These are phyloP conservation scores for Whalleya microplaca DNA, from an alignment of 2,329 filamentous ascomycete species.

Conservation along the genomic window DNA sequence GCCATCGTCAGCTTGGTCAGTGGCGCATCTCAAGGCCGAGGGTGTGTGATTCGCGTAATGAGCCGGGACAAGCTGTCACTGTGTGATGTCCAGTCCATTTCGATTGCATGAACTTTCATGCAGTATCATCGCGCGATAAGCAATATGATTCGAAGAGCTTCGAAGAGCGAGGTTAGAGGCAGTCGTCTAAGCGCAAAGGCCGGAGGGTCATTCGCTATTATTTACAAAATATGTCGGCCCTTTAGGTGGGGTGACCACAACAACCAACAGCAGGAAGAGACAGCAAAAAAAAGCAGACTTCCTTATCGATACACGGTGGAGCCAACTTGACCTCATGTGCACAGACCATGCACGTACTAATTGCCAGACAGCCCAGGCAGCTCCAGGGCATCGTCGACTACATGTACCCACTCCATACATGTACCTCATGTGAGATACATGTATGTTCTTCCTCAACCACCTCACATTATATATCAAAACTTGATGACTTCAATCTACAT, in stretches of 20 bases:
- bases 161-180: background rate
- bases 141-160: background rate
- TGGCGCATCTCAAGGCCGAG: constrained; percentile 12
- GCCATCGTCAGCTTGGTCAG: constrained; percentile 41
- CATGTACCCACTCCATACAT: no score
- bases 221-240: background rate
- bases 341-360: background rate
- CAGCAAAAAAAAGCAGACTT: no score
- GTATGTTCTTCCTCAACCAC: no score
- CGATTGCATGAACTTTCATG: constrained; percentile 2
- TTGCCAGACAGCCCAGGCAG: no score
- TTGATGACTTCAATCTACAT: no score
- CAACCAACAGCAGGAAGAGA: no score
- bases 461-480: no score
- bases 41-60: constrained; percentile 1
- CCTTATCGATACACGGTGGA: background rate
- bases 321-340: background rate
- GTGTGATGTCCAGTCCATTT: constrained; percentile 7
- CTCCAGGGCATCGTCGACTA: no score
- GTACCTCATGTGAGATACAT: no score
- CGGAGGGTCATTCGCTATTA: background rate
- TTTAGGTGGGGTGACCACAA: constrained; percentile 1
- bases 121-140: background rate
- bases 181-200: background rate
- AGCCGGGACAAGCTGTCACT: background rate